phyloP scores from a whole-genome alignment of 495 filamentous ascomycete species.

The Penicillium bialowiezense region DNA sequence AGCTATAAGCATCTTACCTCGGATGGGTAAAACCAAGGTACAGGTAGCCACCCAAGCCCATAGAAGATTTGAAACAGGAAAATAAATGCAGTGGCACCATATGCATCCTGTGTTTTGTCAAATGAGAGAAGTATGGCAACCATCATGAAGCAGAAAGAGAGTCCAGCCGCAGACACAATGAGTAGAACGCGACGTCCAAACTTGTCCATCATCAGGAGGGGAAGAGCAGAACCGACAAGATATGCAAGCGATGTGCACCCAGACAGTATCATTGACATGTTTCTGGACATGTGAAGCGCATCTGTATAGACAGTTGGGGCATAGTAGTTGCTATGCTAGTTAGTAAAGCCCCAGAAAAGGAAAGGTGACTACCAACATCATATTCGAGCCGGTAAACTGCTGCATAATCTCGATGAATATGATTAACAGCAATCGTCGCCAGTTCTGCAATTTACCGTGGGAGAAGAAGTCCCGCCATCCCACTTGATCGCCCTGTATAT shows the following conservation, averaged over 20 bases:
- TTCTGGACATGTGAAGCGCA: slow-evolving; percentile 45
- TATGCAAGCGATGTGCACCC: slow-evolving; percentile 39
- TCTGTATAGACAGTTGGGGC: slow-evolving; percentile 40
- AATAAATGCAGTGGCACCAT: slow-evolving; percentile 34
- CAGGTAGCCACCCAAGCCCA: slow-evolving; percentile 28
- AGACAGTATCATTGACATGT: slow-evolving; percentile 44
- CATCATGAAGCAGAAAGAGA: slow-evolving; percentile 40
- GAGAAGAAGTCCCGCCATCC: slow-evolving; percentile 26
- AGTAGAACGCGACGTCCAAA: slow-evolving; percentile 46
- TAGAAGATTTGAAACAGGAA: slow-evolving; percentile 46
- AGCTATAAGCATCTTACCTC: slow-evolving; percentile 27
- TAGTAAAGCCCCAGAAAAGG: not conserved
- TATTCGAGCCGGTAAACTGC: slow-evolving; percentile 22
- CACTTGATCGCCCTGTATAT: not conserved
- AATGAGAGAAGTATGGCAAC: slow-evolving; percentile 26
- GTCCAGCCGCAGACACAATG: slow-evolving; percentile 37
- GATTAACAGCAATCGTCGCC: slow-evolving; percentile 26
- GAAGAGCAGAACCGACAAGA: slow-evolving; percentile 26
- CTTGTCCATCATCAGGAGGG: slow-evolving; percentile 39
- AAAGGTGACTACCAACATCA: slow-evolving; percentile 37
- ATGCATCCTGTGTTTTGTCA: slow-evolving; percentile 13
- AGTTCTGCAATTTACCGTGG: slow-evolving; percentile 29
- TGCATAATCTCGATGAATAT: slow-evolving; percentile 26
- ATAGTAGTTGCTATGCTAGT: slow-evolving; percentile 34
- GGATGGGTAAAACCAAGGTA: slow-evolving; percentile 65